Percentiles rank a stretch among this genome's conserved stretches.
These are phyloP conservation scores for Salix caprea DNA, from an alignment of 345 rosid species.

Conservation along the genomic window DNA sequence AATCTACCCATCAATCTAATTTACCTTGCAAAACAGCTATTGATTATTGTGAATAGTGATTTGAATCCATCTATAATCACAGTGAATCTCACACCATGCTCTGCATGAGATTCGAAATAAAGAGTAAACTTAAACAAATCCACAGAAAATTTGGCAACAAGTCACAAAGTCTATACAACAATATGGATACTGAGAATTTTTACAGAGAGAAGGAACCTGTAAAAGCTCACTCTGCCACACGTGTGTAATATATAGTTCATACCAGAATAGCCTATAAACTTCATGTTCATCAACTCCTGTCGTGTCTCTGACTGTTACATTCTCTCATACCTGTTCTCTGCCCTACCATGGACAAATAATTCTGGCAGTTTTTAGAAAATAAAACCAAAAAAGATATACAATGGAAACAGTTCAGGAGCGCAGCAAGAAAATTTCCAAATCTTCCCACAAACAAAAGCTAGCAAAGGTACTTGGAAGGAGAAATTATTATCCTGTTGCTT, in stretches of 20 bases:
- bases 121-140: too few relatives aligned
- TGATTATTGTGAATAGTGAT: too few relatives aligned
- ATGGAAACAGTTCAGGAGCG: not conserved
- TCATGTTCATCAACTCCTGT: not conserved
- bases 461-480: not conserved
- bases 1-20: too few relatives aligned
- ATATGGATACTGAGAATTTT: not conserved
- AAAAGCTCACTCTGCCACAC: not conserved
- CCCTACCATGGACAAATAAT: constrained; percentile 45
- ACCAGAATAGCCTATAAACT: not conserved
- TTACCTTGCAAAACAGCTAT: too few relatives aligned
- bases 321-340: constrained; percentile 65
- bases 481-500: not conserved
- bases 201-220: not conserved
- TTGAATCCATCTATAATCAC: too few relatives aligned
- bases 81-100: too few relatives aligned
- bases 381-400: not conserved
- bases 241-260: not conserved
- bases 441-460: not conserved
- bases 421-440: not conserved
- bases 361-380: not conserved
- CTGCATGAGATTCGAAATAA: too few relatives aligned
- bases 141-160: too few relatives aligned
- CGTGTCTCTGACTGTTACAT: not conserved
- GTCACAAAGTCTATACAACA: too few relatives aligned